Base-by-base conservation (phyloP, 805 yeast genomes). In the Candida cerambycidarum region DNA sequence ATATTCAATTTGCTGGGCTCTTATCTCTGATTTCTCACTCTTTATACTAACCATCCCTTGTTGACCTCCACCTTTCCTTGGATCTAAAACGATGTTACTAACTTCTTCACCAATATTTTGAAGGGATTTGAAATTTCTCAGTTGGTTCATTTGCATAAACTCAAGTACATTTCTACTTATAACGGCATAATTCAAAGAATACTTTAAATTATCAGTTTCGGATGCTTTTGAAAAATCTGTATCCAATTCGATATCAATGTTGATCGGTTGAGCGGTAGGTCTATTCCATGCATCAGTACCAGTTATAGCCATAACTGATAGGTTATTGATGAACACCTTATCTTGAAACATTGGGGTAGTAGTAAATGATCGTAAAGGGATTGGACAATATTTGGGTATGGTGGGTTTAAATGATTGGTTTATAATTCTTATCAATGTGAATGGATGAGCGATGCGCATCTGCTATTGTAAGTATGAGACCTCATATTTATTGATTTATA, bases 121-220 rank as follows among this genome's bases (percentile, higher is more conserved):
- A 30, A 72, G 54, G n/a, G 75, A 65, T 31, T 61, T 58, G 59
- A 70, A 75, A 52, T 71, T 73, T 29, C 52, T 57, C 42, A 57
- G 67, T 17, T 63, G 64, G 46, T 71, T 61, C 5, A 58, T 40
- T 31, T 70, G 76, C 48, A 85, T 76, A 49, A 64, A 76, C 4
- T 71, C 68, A 30, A 76, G 60, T n/a, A 92, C 65, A 31, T 79
- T 78, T 39, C 88, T 71, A 3, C 92, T 79, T 4, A 92, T 75
- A 4, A 82, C 89, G 2, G 96, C 97, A 62, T 92, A 92, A 62
- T 92, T 92, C 49, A 92, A 76, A 4, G 97, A 85, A 55, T 85
- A 80, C 45, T 79, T 77, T 52, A 92, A 71, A 56, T 90, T 92
- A 63, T 92, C 98, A 0, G 82, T 78, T 10, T 65, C 63, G n/a